Conservation (phyloP, 345 rosid species). For the Camelina laxa region DNA sequence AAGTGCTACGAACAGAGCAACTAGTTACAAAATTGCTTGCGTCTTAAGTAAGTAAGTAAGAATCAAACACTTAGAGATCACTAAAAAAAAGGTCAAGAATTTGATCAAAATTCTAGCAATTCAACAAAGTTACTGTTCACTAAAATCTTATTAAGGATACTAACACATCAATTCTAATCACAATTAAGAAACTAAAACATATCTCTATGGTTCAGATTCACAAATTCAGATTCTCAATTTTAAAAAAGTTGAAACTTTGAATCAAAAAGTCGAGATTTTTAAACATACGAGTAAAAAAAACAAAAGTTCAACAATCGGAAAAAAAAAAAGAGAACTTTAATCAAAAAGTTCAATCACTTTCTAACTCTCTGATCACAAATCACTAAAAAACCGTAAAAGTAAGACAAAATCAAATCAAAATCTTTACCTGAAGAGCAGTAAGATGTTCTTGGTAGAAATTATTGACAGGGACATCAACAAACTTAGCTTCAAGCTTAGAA, state of each 20-base stretch:
- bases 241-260: conserved; percentile 3
- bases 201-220: neutral
- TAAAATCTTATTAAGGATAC: neutral
- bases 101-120: conserved; percentile 7
- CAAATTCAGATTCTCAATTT: neutral
- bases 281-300: no score
- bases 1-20: conserved; percentile 15
- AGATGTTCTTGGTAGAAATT: conserved; percentile 50
- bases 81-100: neutral
- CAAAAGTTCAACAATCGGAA: neutral
- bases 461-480: conserved; percentile 22
- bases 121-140: no score
- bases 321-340: neutral
- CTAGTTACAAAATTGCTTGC: neutral
- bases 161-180: neutral
- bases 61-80: neutral
- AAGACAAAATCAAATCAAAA: neutral
- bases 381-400: conserved; percentile 30
- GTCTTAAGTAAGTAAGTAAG: neutral
- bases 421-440: conserved; percentile 66
- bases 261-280: no score
- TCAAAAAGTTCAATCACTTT: conserved; percentile 28
- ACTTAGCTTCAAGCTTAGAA: conserved; percentile 48
- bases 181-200: neutral
- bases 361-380: neutral